Evolutionary conservation across 208 protist species (phyloP).

Genomic region (Acanthamoeba lugdunensis): DNA sequence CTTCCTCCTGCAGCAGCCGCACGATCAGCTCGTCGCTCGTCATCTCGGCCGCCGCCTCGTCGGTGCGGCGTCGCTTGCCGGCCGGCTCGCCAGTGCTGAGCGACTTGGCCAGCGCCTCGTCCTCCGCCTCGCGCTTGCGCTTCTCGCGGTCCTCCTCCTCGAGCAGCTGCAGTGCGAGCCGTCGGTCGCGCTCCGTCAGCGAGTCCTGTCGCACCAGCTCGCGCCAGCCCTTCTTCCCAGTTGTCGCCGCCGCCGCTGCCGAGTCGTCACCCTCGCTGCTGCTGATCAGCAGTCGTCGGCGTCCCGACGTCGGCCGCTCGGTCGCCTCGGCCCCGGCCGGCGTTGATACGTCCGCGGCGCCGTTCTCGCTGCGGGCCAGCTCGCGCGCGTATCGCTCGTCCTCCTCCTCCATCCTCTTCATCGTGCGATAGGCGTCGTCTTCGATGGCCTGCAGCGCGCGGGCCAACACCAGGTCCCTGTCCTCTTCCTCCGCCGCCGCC

Average conservation of each 20-base stretch:
- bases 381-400: conserved; percentile 44
- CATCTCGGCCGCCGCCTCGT: not conserved
- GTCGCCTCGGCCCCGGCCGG: not conserved
- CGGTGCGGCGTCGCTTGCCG: not conserved
- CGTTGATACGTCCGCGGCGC: not conserved
- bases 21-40: conserved; percentile 40
- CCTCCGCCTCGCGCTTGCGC: conserved; percentile 63
- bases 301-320: not conserved
- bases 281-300: not conserved
- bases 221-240: not conserved
- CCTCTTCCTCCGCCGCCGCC: not conserved
- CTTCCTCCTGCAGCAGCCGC: conserved; percentile 35
- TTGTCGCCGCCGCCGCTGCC: not conserved
- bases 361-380: not conserved
- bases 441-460: conserved; percentile 67
- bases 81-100: not conserved
- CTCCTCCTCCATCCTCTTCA: conserved; percentile 51
- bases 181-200: conserved; percentile 25
- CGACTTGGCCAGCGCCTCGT: conserved; percentile 6
- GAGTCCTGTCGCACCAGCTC: conserved; percentile 13
- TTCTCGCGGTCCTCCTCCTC: not conserved
- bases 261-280: not conserved
- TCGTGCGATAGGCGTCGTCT: conserved; percentile 41
- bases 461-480: conserved; percentile 35
- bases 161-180: conserved; percentile 1